Base-by-base conservation (phyloP, 164 flowering plant species). In the Aristolochia contorta region DNA sequence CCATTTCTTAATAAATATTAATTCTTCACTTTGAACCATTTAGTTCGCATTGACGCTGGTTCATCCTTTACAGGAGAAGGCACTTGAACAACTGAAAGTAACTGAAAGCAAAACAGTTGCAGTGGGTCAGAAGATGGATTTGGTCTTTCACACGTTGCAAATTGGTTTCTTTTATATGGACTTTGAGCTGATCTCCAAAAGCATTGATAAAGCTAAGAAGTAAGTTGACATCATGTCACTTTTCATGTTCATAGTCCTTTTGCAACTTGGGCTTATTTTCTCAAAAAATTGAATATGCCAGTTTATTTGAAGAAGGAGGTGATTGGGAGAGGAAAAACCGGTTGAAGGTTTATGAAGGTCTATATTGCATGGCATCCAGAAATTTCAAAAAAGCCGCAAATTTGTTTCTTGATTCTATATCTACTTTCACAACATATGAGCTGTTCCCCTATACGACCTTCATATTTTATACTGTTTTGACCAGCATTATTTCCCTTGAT, bases 281-380 rank as follows among this genome's bases (percentile, higher is more conserved):
- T 46, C 60, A 18, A 46, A 33, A 13, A 64, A 27, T 61, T 16
- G 54, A 32, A 60, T 54, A 58, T 73, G 59, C 43, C 83, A 93
- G 99, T 63, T 79, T 93, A 77, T 93, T 93, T 75, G 99, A 93
- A 69, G 97, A 93, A 75, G 99, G 97, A 48, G 99, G 99, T 76
- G 99, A 93, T 68, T 93, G 97, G 99, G 97, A 93, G 69, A 88
- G 97, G 79, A 93, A 93, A 78, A 93, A 93, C 68, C 82, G 97
- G 0, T 71, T 93, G 77, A 90, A 93, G 77, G 99, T 93, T 62
- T 93, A 93, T 61, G 99, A 93, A 68, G 97, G 99, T 61, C 74
- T 90, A 66, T 90, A 73, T 71, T 93, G 86, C 88, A 81, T 93
- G 97, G 76, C 99, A 59, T 81, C 96, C 23, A 80, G 99, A 59